Base-by-base conservation (phyloP, 305 asterid species). In the Vinca major region DNA sequence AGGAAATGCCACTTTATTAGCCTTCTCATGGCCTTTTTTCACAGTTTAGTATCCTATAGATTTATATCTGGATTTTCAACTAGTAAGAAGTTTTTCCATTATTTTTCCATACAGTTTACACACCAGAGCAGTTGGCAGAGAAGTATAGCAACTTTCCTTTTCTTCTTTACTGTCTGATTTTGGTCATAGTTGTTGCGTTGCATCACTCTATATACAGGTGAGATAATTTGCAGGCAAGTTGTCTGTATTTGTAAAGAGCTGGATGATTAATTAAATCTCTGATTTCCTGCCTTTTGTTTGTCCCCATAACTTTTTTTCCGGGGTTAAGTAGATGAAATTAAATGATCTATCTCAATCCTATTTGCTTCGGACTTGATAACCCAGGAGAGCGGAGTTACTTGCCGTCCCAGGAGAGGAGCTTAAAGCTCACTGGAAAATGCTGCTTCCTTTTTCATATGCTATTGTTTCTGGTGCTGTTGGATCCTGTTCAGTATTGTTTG, bases 381-480 rank as follows among this genome's bases (percentile, higher is more conserved):
- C 58, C 84, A 92, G 98, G 84, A 86, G 87, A 83, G 98, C 96
- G 65, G 96, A 88, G 78, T 58, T 83, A 75, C 74, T 86, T 62
- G 78, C 89, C 67, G 72, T 77, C 66, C 86, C 92, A 20, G 95
- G 90, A 71, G 82, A 75, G 64, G 90, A 86, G 66, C 79, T 85
- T 48, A 78, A 89, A 78, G 85, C 86, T 21, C 85, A 88, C 79
- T 92, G 96, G 98, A 88, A 78, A 71, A 92, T 89, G 95, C 85
- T 86, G 80, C 96, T 92, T 80, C 98, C 98, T 9, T 81, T 89
- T 78, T 88, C 96, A 58, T 92, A 89, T 84, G 96, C 98, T 75
- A 80, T 92, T 76, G 98, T 89, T 79, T 92, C 98, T 56, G 98
- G 98, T 66, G 96, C 96, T 66, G 93, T 88, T 63, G 98, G 98